These are phyloP conservation scores for Proliferodiscus dingleyae DNA, from an alignment of 2,329 filamentous ascomycete genomes.

Conservation along the genomic window DNA sequence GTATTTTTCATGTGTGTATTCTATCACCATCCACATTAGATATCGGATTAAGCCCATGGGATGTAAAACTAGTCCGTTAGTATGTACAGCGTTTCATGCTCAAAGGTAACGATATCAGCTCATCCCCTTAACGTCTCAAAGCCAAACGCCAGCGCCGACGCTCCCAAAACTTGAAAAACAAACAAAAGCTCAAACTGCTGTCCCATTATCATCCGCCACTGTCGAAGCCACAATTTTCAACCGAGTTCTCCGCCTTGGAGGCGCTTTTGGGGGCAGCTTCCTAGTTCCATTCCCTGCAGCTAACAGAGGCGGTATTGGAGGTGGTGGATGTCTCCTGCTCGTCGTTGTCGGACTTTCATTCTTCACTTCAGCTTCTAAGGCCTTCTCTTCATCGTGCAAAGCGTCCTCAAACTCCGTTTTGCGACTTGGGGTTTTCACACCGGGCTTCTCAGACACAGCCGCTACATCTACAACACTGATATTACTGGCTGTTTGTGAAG, in stretches of 20 bases:
- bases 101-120: too few relatives aligned
- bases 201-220: constrained; percentile 5
- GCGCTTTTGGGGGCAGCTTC: constrained; percentile 31
- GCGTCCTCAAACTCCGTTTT: constrained; percentile 35
- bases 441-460: constrained; percentile 74
- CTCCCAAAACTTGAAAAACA: constrained; percentile 3
- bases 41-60: too few relatives aligned
- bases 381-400: constrained; percentile 21
- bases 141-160: constrained; percentile 7
- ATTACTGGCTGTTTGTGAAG: constrained; percentile 62
- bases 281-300: constrained; percentile 24
- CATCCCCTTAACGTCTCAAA: too few relatives aligned
- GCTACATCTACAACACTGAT: constrained; percentile 76
- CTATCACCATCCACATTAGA: too few relatives aligned
- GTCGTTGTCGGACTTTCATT: constrained; percentile 17
- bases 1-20: too few relatives aligned
- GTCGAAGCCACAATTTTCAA: constrained; percentile 25
- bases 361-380: constrained; percentile 8
- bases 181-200: neutral
- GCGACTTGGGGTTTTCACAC: constrained; percentile 73
- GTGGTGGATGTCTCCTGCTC: constrained; percentile 23
- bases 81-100: too few relatives aligned
- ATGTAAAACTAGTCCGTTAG: too few relatives aligned
- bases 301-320: constrained; percentile 23
- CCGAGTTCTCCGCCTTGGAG: constrained; percentile 29